Evolutionary conservation across 2,329 filamentous ascomycete species (phyloP).

Genomic region (Ophiostoma pallidulum): DNA sequence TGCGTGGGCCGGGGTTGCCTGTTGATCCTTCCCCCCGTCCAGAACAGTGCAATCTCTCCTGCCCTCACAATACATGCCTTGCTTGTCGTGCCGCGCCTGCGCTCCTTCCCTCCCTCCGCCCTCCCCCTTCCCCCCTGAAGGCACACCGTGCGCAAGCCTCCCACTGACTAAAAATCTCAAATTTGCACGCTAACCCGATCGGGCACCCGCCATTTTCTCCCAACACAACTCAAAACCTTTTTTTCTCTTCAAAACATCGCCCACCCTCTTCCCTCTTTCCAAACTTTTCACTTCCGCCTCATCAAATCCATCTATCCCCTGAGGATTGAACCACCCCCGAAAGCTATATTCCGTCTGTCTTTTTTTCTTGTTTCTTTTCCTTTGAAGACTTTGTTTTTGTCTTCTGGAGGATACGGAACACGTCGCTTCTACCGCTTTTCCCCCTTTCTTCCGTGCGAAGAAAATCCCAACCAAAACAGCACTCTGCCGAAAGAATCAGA

Average conservation of each 20-base stretch:
- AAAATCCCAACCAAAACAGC: conserved; percentile 4
- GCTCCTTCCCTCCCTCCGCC: too few species aligned
- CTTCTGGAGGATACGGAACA: conserved; percentile 34
- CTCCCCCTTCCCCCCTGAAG: neutral
- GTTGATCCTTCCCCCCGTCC: neutral
- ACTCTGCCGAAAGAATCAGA: neutral
- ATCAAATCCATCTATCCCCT: conserved; percentile 15
- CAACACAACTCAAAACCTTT: conserved; percentile 18
- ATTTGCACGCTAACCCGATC: conserved; percentile 9
- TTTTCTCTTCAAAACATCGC: conserved; percentile 16
- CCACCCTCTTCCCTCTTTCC: conserved; percentile 14
- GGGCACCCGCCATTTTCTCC: conserved; percentile 12
- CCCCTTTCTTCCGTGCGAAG: conserved; percentile 15
- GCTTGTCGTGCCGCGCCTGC: too few species aligned
- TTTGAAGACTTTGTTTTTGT: conserved; percentile 34
- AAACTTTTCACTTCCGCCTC: conserved; percentile 18
- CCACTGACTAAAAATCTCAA: conserved; percentile 4
- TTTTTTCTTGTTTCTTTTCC: conserved; percentile 33
- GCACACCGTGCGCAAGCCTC: neutral
- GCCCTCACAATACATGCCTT: too few species aligned
- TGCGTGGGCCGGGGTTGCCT: neutral
- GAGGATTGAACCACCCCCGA: conserved; percentile 24
- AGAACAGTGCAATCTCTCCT: too few species aligned
- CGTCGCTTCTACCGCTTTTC: conserved; percentile 18
- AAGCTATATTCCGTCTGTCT: conserved; percentile 22